Conservation (phyloP, 1,284 basidiomycete species). For the Microbotryum saponariae region DNA sequence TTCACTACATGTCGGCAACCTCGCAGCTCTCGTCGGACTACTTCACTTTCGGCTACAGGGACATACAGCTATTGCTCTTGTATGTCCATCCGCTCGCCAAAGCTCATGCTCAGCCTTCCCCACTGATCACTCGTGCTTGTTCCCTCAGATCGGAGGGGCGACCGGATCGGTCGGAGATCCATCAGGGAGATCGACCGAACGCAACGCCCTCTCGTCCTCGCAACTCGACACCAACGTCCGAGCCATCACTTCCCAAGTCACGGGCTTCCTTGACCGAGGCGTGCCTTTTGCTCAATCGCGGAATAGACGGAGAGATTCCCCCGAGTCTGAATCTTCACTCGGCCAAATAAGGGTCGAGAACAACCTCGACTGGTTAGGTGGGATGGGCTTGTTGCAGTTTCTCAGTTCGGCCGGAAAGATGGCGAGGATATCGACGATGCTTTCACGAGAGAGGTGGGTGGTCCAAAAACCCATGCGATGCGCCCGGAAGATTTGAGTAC, state of each 20-base stretch:
- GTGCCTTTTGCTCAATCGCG: conserved; percentile 50
- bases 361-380: conserved; percentile 76
- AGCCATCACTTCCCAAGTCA: conserved; percentile 59
- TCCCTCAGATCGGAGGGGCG: conserved; percentile 79
- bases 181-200: conserved; percentile 76
- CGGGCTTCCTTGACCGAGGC: conserved; percentile 64
- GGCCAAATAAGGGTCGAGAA: conserved; percentile 55
- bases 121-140: background rate
- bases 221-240: conserved; percentile 62
- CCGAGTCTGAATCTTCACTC: conserved; percentile 30
- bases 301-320: conserved; percentile 37
- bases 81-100: conserved; percentile 39
- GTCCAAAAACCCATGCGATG: background rate
- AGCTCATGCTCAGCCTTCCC: background rate
- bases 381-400: conserved; percentile 73
- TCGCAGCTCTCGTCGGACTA: conserved; percentile 76
- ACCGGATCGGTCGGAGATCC: conserved; percentile 97
- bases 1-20: conserved; percentile 86
- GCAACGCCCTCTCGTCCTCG: conserved; percentile 57
- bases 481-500: background rate
- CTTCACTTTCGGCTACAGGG: conserved; percentile 79
- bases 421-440: conserved; percentile 80
- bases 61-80: conserved; percentile 72
- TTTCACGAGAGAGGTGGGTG: conserved; percentile 77
- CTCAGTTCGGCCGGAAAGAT: conserved; percentile 71